A percentile compares a stretch with the other conserved stretches of the same genome.
Evolutionary conservation across 2,329 filamentous ascomycete species (phyloP).

Genomic region (Neurospora sp.): DNA sequence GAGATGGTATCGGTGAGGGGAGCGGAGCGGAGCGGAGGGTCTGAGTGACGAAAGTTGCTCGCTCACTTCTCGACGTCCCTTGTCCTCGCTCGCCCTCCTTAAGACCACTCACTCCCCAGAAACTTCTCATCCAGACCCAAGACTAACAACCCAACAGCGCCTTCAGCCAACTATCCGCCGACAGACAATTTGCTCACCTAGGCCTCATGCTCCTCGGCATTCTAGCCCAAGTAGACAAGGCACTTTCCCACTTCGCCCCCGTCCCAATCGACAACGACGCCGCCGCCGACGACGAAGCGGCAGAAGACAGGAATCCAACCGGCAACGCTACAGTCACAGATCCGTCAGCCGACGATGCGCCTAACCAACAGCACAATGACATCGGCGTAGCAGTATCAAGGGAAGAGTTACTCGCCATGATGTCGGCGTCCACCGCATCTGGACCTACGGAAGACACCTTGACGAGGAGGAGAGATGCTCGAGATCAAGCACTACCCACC

Average conservation of each 20-base stretch:
- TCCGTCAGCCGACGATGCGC: neutral
- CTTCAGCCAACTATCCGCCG: conserved; percentile 61
- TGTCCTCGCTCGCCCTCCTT: neutral
- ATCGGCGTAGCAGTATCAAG: conserved; percentile 18
- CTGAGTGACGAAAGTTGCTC: neutral
- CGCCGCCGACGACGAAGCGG: conserved; percentile 11
- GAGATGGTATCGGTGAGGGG: neutral
- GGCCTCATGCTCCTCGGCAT: conserved; percentile 59
- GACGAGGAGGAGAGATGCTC: neutral
- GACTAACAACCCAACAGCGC: conserved; percentile 28
- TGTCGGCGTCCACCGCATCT: conserved; percentile 3
- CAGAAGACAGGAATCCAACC: neutral
- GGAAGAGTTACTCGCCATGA: conserved; percentile 12
- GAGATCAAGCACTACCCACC: neutral
- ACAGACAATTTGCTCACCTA: conserved; percentile 62
- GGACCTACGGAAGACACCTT: conserved; percentile 1
- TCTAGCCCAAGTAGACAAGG: conserved; percentile 47
- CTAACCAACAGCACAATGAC: conserved; percentile 3
- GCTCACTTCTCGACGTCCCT: neutral
- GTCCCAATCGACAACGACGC: neutral
- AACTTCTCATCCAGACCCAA: neutral
- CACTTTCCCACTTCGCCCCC: conserved; percentile 28
- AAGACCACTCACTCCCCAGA: neutral
- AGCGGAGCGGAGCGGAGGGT: neutral
- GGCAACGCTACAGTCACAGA: neutral